Base-by-base conservation (phyloP, 345 rosid species). In the Citrus reticulata region DNA sequence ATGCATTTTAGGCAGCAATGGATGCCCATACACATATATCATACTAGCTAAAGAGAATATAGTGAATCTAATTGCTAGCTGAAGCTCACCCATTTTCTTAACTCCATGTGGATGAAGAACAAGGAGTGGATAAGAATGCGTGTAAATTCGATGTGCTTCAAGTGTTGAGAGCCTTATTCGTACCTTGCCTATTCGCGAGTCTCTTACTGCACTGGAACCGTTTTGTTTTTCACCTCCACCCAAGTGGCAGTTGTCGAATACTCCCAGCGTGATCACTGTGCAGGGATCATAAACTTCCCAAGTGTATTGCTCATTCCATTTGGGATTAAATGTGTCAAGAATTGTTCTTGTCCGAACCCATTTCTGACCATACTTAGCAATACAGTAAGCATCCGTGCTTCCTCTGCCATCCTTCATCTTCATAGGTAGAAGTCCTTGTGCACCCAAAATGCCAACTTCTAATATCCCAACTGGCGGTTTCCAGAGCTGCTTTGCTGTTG, bases 201-300 rank as follows among this genome's bases (percentile, higher is more conserved):
- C 98, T 73, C 86, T 80, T n/a, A 85, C 82, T 75, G 62, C 83
- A 49, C 58, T 68, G 19, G 62, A 74, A n/a, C 77, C 80, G 3
- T 77, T 78, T 11, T 87, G 78, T 64, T 77, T 83, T 69, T 73
- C 84, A n/a, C 77, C 82, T 22, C 87, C 87, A 9, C 90, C 89
- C 75, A 91, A 82, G 75, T 91, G 91, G 82, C 86, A 89, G 64
- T 94, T 91, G 76, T 94, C 92, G 1, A 93, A 93, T 72, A 94
- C 88, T 42, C 94, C 98, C 27, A 93, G 58, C 7, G 98, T 89
- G 78, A 94, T 89, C 76, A 93, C 92, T 5, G 96, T 93, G 90
- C 96, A 94, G 46, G 97, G 97, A 76, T 94, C 93, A 60, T 90
- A 91, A 14, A 94, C 98, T 82, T 94, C 98, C 96, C 98, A 93